A percentile compares a stretch with the other conserved stretches of the same genome.
Evolutionary conservation across 306 rosid genomes (phyloP).

Genomic region (Cucurbita maxima): DNA sequence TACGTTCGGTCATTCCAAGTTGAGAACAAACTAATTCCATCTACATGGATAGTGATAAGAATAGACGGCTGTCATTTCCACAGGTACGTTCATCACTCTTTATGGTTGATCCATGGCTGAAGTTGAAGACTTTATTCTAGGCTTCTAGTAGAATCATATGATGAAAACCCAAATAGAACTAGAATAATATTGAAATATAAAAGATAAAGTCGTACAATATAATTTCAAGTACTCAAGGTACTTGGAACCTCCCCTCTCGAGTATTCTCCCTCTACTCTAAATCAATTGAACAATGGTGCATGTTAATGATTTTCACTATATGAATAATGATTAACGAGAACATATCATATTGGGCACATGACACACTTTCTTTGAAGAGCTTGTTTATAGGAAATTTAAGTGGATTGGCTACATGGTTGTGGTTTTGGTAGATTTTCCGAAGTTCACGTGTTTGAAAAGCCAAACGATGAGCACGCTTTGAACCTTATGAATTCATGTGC

Average conservation of each 20-base stretch:
- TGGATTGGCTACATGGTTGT: not conserved
- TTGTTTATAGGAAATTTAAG: not conserved
- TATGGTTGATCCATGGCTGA: not conserved
- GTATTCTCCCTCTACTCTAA: not conserved
- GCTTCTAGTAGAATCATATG: not conserved
- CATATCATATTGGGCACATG: not conserved
- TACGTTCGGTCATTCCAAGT: constrained; percentile 54
- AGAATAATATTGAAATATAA: not conserved
- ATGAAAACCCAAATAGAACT: not conserved
- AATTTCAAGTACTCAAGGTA: not conserved
- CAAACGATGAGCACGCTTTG: constrained; percentile 70
- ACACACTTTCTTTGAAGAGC: not conserved
- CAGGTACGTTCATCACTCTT: constrained; percentile 13
- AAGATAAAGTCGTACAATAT: not conserved
- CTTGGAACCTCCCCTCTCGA: not conserved
- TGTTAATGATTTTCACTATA: not conserved
- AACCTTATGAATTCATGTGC: constrained; percentile 78
- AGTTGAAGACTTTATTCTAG: not conserved
- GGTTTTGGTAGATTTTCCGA: constrained; percentile 38
- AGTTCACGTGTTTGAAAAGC: constrained; percentile 64
- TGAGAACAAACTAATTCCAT: constrained; percentile 48
- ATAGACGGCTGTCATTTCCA: constrained; percentile 87
- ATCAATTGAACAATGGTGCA: no score
- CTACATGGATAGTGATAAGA: constrained; percentile 61
- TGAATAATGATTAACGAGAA: not conserved